A percentile compares a stretch with the other conserved stretches of the same genome.
These are phyloP conservation scores for Cordyceps militaris DNA, from an alignment of 2,329 filamentous ascomycete species.

Conservation along the genomic window DNA sequence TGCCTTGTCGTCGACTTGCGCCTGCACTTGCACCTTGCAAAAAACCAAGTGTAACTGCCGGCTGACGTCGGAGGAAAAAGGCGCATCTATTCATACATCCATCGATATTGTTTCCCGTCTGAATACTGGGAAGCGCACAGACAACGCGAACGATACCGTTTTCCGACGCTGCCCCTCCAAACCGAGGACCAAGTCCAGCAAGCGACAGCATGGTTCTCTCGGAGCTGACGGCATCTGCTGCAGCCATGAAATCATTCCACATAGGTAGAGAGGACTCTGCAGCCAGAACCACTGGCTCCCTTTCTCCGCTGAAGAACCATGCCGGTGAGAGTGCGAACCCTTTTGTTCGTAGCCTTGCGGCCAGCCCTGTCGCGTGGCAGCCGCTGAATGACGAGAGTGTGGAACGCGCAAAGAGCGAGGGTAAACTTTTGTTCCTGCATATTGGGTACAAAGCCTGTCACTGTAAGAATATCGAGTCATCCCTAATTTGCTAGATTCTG, in stretches of 20 bases:
- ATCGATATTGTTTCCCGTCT: neutral
- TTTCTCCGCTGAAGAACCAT: slow-evolving; percentile 28
- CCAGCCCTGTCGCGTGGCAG: slow-evolving; percentile 89
- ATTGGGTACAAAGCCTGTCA: slow-evolving; percentile 95
- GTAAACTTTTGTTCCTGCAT: slow-evolving; percentile 86
- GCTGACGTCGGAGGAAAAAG: neutral
- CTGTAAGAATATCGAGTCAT: slow-evolving; percentile 52
- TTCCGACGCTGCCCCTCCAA: neutral
- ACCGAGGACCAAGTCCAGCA: neutral
- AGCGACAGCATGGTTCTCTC: slow-evolving; percentile 29
- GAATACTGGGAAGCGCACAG: neutral
- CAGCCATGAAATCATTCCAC: slow-evolving; percentile 24
- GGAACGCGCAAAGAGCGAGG: slow-evolving; percentile 67
- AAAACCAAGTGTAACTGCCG: neutral
- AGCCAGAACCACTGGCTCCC: slow-evolving; percentile 12
- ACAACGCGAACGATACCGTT: neutral
- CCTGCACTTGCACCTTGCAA: neutral
- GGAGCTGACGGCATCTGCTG: slow-evolving; percentile 31
- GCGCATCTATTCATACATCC: neutral
- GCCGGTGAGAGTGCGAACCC: slow-evolving; percentile 38
- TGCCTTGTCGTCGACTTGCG: slow-evolving; percentile 2
- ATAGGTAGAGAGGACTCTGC: slow-evolving; percentile 19
- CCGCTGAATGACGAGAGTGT: slow-evolving; percentile 73
- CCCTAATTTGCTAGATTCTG: neutral
- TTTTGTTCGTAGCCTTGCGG: slow-evolving; percentile 63